Conservation (phyloP, 1,139 yeast species). For the Candida labiduridarum region DNA sequence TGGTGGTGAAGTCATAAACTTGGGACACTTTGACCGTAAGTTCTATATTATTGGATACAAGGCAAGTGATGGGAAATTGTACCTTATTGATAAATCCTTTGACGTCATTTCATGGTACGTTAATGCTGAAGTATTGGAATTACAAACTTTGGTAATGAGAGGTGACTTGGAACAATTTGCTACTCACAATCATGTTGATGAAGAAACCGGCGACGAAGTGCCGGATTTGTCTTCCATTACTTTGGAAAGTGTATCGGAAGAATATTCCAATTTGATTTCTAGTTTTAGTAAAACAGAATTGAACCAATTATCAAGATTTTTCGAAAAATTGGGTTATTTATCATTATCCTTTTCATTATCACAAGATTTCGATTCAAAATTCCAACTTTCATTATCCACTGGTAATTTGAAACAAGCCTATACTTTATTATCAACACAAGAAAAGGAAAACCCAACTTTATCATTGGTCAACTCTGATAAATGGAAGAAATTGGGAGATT, state of each 20-base stretch:
- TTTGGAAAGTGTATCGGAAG: conserved; percentile 62
- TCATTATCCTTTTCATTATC: conserved; percentile 83
- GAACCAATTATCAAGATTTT: conserved; percentile 83
- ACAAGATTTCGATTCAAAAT: conserved; percentile 82
- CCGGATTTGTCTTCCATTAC: conserved; percentile 61
- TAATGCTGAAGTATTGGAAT: conserved; percentile 84
- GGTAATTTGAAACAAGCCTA: conserved; percentile 73
- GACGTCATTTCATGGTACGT: conserved; percentile 81
- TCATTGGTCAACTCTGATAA: conserved; percentile 47
- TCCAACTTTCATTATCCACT: conserved; percentile 65
- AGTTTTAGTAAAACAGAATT: conserved; percentile 69
- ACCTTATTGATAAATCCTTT: conserved; percentile 87
- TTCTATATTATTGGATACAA: conserved; percentile 87
- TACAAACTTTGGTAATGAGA: conserved; percentile 92
- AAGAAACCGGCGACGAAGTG: conserved; percentile 40
- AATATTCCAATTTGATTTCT: conserved; percentile 40
- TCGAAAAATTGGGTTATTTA: conserved; percentile 87
- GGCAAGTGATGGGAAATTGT: conserved; percentile 80
- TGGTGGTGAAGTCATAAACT: conserved; percentile 89
- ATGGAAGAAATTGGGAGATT: conserved; percentile 93
- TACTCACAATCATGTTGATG: conserved; percentile 32
- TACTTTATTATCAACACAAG: conserved; percentile 61
- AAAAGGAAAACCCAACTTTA: conserved; percentile 49
- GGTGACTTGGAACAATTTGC: conserved; percentile 73
- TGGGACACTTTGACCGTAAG: conserved; percentile 90